phyloP scores from a whole-genome alignment of 306 rosid species.

The Neltuma alba region DNA sequence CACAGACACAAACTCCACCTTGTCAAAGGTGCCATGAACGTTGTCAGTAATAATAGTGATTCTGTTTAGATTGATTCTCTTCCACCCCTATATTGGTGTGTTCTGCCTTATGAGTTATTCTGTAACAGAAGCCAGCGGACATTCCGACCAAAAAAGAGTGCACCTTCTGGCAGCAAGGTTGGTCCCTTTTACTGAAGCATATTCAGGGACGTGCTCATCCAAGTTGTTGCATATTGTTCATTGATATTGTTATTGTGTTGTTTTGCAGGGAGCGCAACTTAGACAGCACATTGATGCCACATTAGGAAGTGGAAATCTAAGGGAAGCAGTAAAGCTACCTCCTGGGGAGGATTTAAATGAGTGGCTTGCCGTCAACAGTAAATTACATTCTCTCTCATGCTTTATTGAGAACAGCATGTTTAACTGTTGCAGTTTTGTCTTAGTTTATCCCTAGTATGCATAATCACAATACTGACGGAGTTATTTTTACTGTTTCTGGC shows the following conservation, averaged over 20 bases:
- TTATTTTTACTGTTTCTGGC: constrained; percentile 34
- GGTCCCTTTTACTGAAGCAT: constrained; percentile 31
- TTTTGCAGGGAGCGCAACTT: constrained; percentile 97
- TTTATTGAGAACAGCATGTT: constrained; percentile 35
- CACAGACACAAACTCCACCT: background rate
- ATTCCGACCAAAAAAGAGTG: constrained; percentile 95
- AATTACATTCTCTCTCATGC: constrained; percentile 37
- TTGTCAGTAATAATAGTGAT: constrained; percentile 21
- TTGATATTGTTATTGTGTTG: constrained; percentile 19
- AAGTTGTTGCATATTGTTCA: constrained; percentile 19
- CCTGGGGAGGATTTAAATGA: constrained; percentile 99
- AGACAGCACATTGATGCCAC: constrained; percentile 98
- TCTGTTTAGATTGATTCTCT: constrained; percentile 31
- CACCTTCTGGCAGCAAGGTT: constrained; percentile 99
- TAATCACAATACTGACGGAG: constrained; percentile 36
- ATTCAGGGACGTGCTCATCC: constrained; percentile 15
- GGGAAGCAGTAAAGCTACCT: constrained; percentile 99
- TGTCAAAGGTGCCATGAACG: constrained; percentile 22
- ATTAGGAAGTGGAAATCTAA: constrained; percentile 93
- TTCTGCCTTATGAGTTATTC: constrained; percentile 29
- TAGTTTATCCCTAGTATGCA: constrained; percentile 18
- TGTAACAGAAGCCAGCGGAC: constrained; percentile 93
- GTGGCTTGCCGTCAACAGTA: constrained; percentile 99
- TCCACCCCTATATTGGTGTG: constrained; percentile 18
- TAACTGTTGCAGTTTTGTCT: constrained; percentile 26